Evolutionary conservation across 495 filamentous ascomycete genomes (phyloP).

Genomic region (Neurospora sp.): DNA sequence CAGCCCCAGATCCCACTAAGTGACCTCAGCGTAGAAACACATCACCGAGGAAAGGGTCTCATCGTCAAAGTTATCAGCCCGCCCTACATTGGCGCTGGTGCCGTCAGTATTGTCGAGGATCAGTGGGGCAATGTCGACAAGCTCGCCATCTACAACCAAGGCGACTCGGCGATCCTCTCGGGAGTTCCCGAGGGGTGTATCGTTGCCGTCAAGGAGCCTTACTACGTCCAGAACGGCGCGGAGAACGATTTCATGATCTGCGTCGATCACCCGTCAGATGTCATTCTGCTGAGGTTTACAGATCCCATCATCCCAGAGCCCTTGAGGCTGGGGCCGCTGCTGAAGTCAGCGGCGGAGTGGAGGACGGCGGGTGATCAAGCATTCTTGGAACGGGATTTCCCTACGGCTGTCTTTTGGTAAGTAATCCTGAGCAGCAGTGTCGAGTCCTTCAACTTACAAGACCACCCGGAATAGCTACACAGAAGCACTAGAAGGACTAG

Average conservation of each 20-base stretch:
- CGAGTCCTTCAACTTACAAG: neutral
- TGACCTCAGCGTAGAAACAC: slow-evolving; percentile 37
- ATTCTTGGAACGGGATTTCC: slow-evolving; percentile 25
- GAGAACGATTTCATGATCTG: slow-evolving; percentile 36
- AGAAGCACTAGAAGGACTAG: slow-evolving; percentile 17
- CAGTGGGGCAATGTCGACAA: slow-evolving; percentile 34
- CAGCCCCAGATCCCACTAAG: slow-evolving; percentile 18
- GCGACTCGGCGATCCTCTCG: slow-evolving; percentile 27
- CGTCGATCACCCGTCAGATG: slow-evolving; percentile 44
- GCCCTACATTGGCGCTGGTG: slow-evolving; percentile 29
- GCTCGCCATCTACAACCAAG: slow-evolving; percentile 38
- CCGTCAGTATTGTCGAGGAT: slow-evolving; percentile 42
- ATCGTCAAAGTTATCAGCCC: slow-evolving; percentile 34
- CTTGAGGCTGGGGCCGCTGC: slow-evolving; percentile 15
- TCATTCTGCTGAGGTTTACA: slow-evolving; percentile 20
- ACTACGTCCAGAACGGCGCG: slow-evolving; percentile 30
- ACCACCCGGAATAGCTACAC: slow-evolving; percentile 18
- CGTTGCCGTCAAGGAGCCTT: slow-evolving; percentile 43
- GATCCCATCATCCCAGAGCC: slow-evolving; percentile 19
- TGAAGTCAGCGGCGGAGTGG: slow-evolving; percentile 25
- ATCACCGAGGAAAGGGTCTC: slow-evolving; percentile 38
- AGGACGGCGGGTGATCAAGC: slow-evolving; percentile 23
- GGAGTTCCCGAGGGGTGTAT: slow-evolving; percentile 23
- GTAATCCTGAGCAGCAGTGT: neutral
- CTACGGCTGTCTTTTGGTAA: slow-evolving; percentile 26